These are phyloP conservation scores for Sporobolomyces phaffii DNA, from an alignment of 768 basidiomycete genomes.

Conservation along the genomic window DNA sequence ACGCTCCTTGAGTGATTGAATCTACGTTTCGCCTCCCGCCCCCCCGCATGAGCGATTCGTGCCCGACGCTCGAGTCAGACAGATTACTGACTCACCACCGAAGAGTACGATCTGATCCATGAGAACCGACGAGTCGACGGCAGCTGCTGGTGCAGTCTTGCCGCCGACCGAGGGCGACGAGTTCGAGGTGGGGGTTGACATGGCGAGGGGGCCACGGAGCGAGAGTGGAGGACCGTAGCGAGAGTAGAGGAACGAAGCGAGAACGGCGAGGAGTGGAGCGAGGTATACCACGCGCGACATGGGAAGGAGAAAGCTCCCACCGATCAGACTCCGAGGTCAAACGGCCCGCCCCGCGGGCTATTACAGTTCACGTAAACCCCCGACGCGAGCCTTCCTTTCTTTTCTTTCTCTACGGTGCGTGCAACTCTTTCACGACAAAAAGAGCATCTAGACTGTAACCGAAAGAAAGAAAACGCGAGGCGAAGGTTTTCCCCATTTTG, in stretches of 20 bases:
- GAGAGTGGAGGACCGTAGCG: not conserved
- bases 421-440: no score
- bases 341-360: no score
- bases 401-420: no score
- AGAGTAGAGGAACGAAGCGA: slow-evolving; percentile 10
- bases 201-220: not conserved
- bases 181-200: not conserved
- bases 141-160: not conserved
- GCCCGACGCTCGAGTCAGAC: not conserved
- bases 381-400: no score
- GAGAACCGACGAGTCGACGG: not conserved
- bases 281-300: slow-evolving; percentile 9
- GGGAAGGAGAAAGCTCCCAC: not conserved
- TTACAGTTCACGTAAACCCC: no score
- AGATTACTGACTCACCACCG: slow-evolving; percentile 16
- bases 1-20: slow-evolving; percentile 35
- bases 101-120: slow-evolving; percentile 31
- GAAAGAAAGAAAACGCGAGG: no score
- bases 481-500: no score
- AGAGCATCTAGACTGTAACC: no score
- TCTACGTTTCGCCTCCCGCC: not conserved
- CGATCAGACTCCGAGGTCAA: no score
- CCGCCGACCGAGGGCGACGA: not conserved
- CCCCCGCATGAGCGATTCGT: rapidly evolving
- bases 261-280: not conserved